A percentile compares a stretch with the other conserved stretches of the same genome.
phyloP scores from a whole-genome alignment of 2,329 filamentous ascomycete species.

The Paraconiothyrium sp. region DNA sequence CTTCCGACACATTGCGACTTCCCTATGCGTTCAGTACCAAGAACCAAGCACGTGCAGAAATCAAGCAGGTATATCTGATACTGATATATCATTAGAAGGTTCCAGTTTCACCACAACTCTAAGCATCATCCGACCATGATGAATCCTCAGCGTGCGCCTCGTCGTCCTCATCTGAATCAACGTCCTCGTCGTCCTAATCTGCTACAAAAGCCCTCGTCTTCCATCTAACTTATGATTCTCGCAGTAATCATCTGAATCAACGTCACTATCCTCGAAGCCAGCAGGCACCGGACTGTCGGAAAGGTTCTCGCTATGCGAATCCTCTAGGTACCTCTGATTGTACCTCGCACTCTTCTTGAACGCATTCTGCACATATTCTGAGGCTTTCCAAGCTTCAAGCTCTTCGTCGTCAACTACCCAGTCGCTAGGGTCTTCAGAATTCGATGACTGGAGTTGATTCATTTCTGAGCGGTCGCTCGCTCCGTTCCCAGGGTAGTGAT shows the following conservation, averaged over 20 bases:
- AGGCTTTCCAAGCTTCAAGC: not conserved
- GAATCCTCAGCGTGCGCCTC: too few species aligned
- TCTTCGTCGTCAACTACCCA: conserved; percentile 4
- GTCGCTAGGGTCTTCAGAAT: not conserved
- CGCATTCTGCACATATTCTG: conserved; percentile 1
- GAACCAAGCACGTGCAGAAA: too few species aligned
- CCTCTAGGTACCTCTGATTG: not conserved
- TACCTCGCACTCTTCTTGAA: conserved; percentile 1
- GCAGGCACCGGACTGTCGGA: not conserved
- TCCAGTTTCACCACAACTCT: too few species aligned
- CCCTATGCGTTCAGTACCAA: too few species aligned
- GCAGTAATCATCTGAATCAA: not conserved
- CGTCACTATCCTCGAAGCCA: not conserved
- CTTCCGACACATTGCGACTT: too few species aligned
- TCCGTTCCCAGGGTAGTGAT: not conserved
- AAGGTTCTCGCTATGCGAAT: not conserved
- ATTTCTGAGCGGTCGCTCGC: not conserved
- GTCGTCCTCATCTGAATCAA: not conserved
- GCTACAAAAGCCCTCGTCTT: not conserved
- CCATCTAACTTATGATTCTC: not conserved
- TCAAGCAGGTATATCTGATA: too few species aligned
- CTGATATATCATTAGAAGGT: too few species aligned
- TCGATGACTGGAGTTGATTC: conserved; percentile 1
- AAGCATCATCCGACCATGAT: too few species aligned
- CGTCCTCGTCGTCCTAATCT: not conserved